A percentile compares a stretch with the other conserved stretches of the same genome.
phyloP scores from a whole-genome alignment of 1,139 yeast species.

The Wickerhamomyces sp. region DNA sequence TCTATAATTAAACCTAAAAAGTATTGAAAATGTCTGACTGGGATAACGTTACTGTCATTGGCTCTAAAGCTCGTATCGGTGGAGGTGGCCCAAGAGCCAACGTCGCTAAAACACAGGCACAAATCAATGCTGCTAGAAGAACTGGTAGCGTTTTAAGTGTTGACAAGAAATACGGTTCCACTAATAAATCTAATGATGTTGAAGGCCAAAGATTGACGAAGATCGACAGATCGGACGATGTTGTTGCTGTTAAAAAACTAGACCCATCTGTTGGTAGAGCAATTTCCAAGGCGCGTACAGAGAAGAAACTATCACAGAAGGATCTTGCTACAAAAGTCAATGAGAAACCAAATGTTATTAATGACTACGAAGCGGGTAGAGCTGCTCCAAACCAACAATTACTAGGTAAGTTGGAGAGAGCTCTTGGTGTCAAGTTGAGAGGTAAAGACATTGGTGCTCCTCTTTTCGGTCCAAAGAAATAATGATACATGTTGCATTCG shows the following conservation, averaged over 20 bases:
- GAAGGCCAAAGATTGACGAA: slow-evolving; percentile 95
- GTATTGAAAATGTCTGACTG: slow-evolving; percentile 52
- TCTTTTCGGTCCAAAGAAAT: slow-evolving; percentile 40
- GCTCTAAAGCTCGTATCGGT: slow-evolving; percentile 82
- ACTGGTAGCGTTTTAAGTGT: slow-evolving; percentile 82
- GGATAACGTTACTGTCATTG: slow-evolving; percentile 87
- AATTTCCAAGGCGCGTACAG: slow-evolving; percentile 81
- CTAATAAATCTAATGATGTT: slow-evolving; percentile 62
- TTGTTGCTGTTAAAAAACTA: slow-evolving; percentile 87
- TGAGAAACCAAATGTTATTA: slow-evolving; percentile 92
- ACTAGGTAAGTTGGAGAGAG: slow-evolving; percentile 88
- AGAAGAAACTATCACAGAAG: slow-evolving; percentile 86
- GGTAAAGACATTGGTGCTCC: slow-evolving; percentile 96
- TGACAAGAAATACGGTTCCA: slow-evolving; percentile 83
- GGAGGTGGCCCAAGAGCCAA: slow-evolving; percentile 84
- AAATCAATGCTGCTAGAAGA: slow-evolving; percentile 91
- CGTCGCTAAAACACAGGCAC: slow-evolving; percentile 74
- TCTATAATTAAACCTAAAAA: neutral
- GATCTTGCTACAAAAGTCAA: slow-evolving; percentile 92
- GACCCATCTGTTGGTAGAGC: slow-evolving; percentile 84
- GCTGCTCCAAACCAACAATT: slow-evolving; percentile 96
- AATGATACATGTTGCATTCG: too few relatives aligned
- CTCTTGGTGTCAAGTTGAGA: slow-evolving; percentile 88
- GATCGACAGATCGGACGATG: slow-evolving; percentile 90
- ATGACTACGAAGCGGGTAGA: slow-evolving; percentile 96